phyloP scores from a whole-genome alignment of 768 basidiomycete genomes.

The Lyophyllum shimeji region DNA sequence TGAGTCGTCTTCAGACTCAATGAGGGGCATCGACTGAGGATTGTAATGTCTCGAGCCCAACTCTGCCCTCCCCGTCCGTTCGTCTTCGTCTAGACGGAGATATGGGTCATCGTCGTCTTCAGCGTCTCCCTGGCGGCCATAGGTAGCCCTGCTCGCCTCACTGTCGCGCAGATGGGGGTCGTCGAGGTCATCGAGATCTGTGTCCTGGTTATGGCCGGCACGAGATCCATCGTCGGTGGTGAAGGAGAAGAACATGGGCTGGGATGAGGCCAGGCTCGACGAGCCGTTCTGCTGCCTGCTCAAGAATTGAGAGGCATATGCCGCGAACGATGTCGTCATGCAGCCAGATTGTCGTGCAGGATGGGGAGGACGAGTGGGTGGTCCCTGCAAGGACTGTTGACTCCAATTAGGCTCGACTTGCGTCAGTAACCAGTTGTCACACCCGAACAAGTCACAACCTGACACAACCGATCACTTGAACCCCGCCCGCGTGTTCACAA shows the following conservation, averaged over 20 bases:
- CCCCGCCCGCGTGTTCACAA: too few relatives aligned
- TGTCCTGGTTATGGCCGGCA: slow-evolving; percentile 44
- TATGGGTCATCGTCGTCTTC: slow-evolving; percentile 76
- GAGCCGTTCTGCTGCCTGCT: slow-evolving; percentile 50
- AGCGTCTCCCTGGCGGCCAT: slow-evolving; percentile 25
- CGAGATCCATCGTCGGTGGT: slow-evolving; percentile 70
- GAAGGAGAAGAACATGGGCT: slow-evolving; percentile 89
- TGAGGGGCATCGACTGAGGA: slow-evolving; percentile 37
- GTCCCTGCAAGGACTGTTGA: slow-evolving; percentile 18
- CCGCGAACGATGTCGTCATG: slow-evolving; percentile 72
- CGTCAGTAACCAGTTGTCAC: slow-evolving; percentile 16
- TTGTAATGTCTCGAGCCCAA: slow-evolving; percentile 28
- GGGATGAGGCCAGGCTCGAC: slow-evolving; percentile 59
- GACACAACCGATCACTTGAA: not conserved
- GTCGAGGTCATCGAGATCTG: slow-evolving; percentile 69
- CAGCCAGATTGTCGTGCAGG: slow-evolving; percentile 20
- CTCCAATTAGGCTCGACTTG: slow-evolving; percentile 16
- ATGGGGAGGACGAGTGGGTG: slow-evolving; percentile 7
- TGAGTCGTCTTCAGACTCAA: slow-evolving; percentile 31
- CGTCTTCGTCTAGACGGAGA: slow-evolving; percentile 72
- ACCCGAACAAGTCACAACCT: slow-evolving; percentile 4
- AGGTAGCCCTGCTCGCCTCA: slow-evolving; percentile 31
- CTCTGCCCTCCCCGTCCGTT: slow-evolving; percentile 31
- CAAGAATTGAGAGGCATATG: slow-evolving; percentile 82
- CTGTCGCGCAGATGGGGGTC: slow-evolving; percentile 68